Base-by-base conservation (phyloP, 163 green algal species). In the Chloromonas sp. region DNA sequence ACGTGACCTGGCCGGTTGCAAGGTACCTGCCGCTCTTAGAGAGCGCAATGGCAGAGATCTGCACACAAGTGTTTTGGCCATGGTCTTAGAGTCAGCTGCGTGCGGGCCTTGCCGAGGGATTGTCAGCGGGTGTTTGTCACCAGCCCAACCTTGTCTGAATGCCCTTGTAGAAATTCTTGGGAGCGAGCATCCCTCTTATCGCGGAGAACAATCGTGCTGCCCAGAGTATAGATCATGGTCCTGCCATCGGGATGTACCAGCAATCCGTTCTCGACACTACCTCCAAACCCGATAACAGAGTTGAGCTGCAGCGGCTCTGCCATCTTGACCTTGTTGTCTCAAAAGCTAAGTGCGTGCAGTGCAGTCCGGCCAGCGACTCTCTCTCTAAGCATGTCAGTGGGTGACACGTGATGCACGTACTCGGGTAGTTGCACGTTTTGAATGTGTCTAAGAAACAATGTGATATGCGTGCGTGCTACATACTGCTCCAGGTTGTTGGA, bases 101-200 rank as follows among this genome's bases (percentile, higher is more conserved):
- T 14, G 78, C 2, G 57, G 36, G 13, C 58, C 59, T 14, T 5
- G 78, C 59, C 2, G 8, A n/a, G 78, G 15, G 58, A 14, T 11
- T 14, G 2, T 82, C 36, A 36, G 36, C 36, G 36, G 36, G 36
- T 36, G 36, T 36, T 36, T 36, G 36, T 36, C 36, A 36, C 36
- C 36, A 36, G 36, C 87, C 61, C 14, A 3, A 91, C 91, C 88
- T 95, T 93, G 87, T 96, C 92, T 60, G 89, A 93, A 84, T 98
- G 95, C 0, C 95, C 95, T 60, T 95, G 91, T 14, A 98, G 87
- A 82, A 98, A 98, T 80, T 94, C 88, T 87, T 96, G 94, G 1
- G 87, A 82, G 14, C 86, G 74, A 0, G 86, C 15, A 78, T 94
- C 92, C 1, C 85, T 82, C 76, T 95, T 92, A 76, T 94, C 85